These are phyloP conservation scores for Fusarium sp. DNA, from an alignment of 2,329 filamentous ascomycete species.

Conservation along the genomic window DNA sequence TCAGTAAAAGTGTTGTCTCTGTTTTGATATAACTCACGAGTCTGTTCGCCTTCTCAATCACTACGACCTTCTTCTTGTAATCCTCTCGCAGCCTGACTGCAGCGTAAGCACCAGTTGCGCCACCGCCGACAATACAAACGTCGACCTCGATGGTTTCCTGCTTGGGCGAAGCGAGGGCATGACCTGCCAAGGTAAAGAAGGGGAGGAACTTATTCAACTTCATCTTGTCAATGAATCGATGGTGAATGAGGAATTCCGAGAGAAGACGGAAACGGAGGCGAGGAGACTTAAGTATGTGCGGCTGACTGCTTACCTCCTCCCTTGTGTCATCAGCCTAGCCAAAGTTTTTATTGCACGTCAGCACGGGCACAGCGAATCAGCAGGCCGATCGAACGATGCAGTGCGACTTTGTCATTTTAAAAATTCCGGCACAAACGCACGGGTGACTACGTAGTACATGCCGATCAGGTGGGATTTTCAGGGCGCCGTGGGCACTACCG, in stretches of 20 bases:
- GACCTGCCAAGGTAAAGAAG: background rate
- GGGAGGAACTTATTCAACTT: background rate
- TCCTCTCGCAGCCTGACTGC: constrained; percentile 33
- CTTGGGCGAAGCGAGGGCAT: background rate
- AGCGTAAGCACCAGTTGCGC: constrained; percentile 26
- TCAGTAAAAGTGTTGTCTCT: background rate
- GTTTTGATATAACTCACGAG: background rate
- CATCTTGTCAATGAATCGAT: background rate
- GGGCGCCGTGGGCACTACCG: background rate
- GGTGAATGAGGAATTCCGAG: background rate
- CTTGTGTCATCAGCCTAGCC: background rate
- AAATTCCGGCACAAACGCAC: background rate
- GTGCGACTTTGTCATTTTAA: background rate
- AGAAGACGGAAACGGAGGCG: background rate
- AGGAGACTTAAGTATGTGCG: background rate
- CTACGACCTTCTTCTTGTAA: constrained; percentile 19
- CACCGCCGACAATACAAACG: constrained; percentile 26
- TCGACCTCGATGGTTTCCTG: constrained; percentile 14
- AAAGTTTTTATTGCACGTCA: background rate
- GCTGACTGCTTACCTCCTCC: background rate
- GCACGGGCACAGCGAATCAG: background rate
- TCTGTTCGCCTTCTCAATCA: constrained; percentile 27
- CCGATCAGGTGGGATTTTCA: background rate
- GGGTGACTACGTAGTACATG: background rate
- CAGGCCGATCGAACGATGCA: accelerated